A percentile compares a stretch with the other conserved stretches of the same genome.
phyloP scores from a whole-genome alignment of 495 filamentous ascomycete species.

The Neurospora sp. region DNA sequence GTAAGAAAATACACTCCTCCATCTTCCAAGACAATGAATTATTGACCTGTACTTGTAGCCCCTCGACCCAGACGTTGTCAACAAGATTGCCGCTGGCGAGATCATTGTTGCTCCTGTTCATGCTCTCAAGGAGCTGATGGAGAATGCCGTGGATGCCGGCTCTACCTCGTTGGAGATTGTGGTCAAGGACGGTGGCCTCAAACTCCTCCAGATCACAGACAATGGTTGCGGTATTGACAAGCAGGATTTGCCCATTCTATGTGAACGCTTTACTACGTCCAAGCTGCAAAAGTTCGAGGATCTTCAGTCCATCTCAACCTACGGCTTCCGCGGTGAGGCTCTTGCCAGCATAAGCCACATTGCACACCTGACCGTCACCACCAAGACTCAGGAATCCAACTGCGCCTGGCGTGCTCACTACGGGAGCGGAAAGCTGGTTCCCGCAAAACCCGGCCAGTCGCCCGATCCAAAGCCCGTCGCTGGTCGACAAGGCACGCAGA shows the following conservation, averaged over 20 bases:
- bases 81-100: conserved; percentile 98
- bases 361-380: conserved; percentile 89
- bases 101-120: conserved; percentile 98
- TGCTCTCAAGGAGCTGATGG: conserved; percentile 93
- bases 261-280: conserved; percentile 94
- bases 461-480: conserved; percentile 82
- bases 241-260: conserved; percentile 88
- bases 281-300: conserved; percentile 96
- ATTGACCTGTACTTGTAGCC: conserved; percentile 41
- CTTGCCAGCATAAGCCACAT: conserved; percentile 98
- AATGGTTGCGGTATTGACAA: conserved; percentile 94
- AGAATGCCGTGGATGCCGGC: conserved; percentile 95
- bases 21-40: background rate
- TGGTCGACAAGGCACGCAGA: conserved; percentile 90
- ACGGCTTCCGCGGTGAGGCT: conserved; percentile 95
- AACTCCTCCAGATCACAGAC: conserved; percentile 93
- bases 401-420: conserved; percentile 87
- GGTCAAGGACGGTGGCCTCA: conserved; percentile 93
- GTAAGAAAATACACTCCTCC: conserved; percentile 16
- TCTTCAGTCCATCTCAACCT: conserved; percentile 80
- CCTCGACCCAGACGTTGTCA: conserved; percentile 90
- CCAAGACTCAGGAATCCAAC: conserved; percentile 79
- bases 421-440: conserved; percentile 69
- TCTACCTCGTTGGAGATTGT: conserved; percentile 85
- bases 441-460: conserved; percentile 85